phyloP scores from a whole-genome alignment of 2,329 filamentous ascomycete genomes.

The Helminthosporium solani region DNA sequence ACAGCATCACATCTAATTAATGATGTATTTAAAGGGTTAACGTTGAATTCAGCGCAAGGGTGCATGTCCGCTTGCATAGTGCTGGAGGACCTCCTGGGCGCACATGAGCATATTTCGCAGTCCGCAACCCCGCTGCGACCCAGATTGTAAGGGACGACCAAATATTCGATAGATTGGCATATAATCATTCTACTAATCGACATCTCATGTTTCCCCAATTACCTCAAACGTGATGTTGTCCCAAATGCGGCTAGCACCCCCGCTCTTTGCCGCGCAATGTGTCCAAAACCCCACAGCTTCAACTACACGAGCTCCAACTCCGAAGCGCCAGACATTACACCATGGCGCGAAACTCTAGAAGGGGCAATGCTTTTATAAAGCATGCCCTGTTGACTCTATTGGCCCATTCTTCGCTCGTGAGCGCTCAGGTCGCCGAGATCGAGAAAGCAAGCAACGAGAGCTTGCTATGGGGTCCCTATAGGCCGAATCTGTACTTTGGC shows the following conservation, averaged over 20 bases:
- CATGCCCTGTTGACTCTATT: constrained; percentile 24
- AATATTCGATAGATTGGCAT: no score
- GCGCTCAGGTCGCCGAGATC: constrained; percentile 39
- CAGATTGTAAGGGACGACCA: no score
- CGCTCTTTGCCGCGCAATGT: constrained; percentile 17
- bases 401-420: constrained; percentile 25
- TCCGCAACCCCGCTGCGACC: no score
- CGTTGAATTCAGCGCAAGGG: neutral
- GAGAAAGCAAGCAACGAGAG: constrained; percentile 69
- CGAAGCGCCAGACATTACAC: constrained; percentile 13
- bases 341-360: constrained; percentile 29
- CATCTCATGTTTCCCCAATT: neutral
- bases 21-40: neutral
- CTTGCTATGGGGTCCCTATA: constrained; percentile 93
- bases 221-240: neutral
- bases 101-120: no score
- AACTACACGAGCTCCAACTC: constrained; percentile 15
- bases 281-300: constrained; percentile 25
- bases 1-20: neutral
- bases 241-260: constrained; percentile 10
- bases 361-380: constrained; percentile 17
- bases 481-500: constrained; percentile 92
- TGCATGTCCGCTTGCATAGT: no score
- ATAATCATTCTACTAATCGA: no score
- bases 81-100: no score